These are phyloP conservation scores for Podila verticillata DNA, from an alignment of 192 early-diverging fungal species.

Conservation along the genomic window DNA sequence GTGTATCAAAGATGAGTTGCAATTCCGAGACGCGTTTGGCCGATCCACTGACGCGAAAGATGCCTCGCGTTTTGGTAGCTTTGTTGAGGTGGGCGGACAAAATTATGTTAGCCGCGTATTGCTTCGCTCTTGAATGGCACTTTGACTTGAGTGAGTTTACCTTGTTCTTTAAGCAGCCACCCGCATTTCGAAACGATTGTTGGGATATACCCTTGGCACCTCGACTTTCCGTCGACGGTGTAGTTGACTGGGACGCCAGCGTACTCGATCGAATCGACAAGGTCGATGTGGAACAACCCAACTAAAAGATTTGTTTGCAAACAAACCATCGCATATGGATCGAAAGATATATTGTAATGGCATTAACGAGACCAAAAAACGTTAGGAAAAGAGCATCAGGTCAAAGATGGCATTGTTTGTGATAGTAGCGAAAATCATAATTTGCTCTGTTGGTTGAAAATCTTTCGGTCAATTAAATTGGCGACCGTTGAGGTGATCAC, in stretches of 20 bases:
- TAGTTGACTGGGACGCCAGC: constrained; percentile 53
- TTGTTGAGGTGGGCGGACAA: neutral
- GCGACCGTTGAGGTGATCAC: no score
- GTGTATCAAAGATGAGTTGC: constrained; percentile 73
- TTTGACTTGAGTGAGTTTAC: constrained; percentile 12
- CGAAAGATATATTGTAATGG: neutral
- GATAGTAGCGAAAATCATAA: no score
- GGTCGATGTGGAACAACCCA: constrained; percentile 51
- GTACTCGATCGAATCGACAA: constrained; percentile 52
- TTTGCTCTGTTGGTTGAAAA: no score
- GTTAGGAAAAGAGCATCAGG: no score
- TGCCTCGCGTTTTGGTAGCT: constrained; percentile 71
- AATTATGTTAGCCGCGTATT: neutral
- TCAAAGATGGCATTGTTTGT: no score
- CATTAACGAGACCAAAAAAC: neutral
- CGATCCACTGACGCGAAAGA: constrained; percentile 80
- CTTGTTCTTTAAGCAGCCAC: constrained; percentile 52
- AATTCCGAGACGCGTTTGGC: constrained; percentile 76
- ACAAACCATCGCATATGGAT: neutral
- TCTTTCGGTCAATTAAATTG: no score
- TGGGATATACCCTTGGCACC: constrained; percentile 53
- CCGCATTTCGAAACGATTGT: constrained; percentile 58
- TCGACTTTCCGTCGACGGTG: constrained; percentile 27
- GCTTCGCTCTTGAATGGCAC: no score
- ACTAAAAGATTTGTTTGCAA: neutral